phyloP scores from a whole-genome alignment of 768 basidiomycete genomes.

The Clavaria fumosa region DNA sequence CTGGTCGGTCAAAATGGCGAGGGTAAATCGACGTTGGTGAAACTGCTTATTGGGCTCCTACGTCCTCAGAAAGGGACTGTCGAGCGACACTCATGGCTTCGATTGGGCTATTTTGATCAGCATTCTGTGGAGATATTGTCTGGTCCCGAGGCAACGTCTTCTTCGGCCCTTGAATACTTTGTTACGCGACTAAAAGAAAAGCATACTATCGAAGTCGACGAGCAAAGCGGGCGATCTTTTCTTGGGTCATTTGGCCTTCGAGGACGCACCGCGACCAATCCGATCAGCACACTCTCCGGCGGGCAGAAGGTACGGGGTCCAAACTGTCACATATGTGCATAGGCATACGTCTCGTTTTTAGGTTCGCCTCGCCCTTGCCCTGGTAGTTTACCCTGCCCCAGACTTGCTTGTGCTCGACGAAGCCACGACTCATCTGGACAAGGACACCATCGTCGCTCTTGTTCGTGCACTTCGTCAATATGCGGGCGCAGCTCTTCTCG shows the following conservation, averaged over 20 bases:
- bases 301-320: slow-evolving; percentile 31
- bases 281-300: slow-evolving; percentile 33
- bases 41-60: slow-evolving; percentile 19
- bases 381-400: slow-evolving; percentile 37
- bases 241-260: slow-evolving; percentile 29
- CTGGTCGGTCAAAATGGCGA: slow-evolving; percentile 38
- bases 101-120: slow-evolving; percentile 48
- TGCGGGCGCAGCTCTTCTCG: slow-evolving; percentile 41
- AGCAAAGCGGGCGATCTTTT: slow-evolving; percentile 25
- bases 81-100: slow-evolving; percentile 34
- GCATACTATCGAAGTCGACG: too few species aligned
- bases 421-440: slow-evolving; percentile 57
- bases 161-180: slow-evolving; percentile 16
- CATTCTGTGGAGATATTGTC: slow-evolving; percentile 42
- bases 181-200: slow-evolving; percentile 16
- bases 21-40: slow-evolving; percentile 44
- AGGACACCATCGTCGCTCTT: slow-evolving; percentile 40
- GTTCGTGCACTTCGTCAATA: slow-evolving; percentile 35
- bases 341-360: slow-evolving; percentile 11
- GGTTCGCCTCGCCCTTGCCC: slow-evolving; percentile 44
- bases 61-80: slow-evolving; percentile 25
- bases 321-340: neutral
- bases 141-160: slow-evolving; percentile 9
- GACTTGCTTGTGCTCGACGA: slow-evolving; percentile 43
- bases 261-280: slow-evolving; percentile 28